These are phyloP conservation scores for Pestalotiopsis sp. DNA, from an alignment of 2,329 filamentous ascomycete species.

Conservation along the genomic window DNA sequence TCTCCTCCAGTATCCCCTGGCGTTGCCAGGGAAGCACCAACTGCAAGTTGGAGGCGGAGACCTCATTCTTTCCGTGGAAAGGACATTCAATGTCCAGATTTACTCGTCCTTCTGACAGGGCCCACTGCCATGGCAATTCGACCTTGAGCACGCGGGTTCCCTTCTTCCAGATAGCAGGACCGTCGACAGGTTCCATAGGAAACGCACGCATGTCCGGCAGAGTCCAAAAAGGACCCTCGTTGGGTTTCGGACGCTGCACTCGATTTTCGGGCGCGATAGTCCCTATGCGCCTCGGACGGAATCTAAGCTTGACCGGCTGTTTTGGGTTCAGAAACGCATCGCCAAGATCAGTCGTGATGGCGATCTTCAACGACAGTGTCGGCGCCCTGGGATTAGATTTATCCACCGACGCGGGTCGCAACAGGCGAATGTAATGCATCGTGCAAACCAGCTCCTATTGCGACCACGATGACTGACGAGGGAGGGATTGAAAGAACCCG, in stretches of 20 bases:
- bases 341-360: conserved; percentile 60
- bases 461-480: not conserved
- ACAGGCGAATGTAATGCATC: conserved; percentile 62
- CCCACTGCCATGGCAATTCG: conserved; percentile 19
- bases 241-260: not conserved
- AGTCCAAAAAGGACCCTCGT: not conserved
- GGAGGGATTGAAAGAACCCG: not conserved
- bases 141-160: conserved; percentile 44
- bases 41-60: not conserved
- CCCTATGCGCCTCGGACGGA: conserved; percentile 29
- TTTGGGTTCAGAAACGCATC: conserved; percentile 55
- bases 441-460: not conserved
- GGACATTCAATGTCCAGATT: conserved; percentile 18
- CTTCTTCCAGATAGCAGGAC: conserved; percentile 22
- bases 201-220: too few species aligned
- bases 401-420: conserved; percentile 47
- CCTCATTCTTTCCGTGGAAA: conserved; percentile 18
- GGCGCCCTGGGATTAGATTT: conserved; percentile 19
- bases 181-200: not conserved
- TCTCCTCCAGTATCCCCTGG: conserved; percentile 21
- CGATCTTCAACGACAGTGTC: conserved; percentile 44
- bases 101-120: conserved; percentile 12
- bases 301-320: conserved; percentile 44
- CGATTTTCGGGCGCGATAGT: conserved; percentile 30
- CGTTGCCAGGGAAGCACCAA: conserved; percentile 5